Evolutionary conservation across 1,284 basidiomycete species (phyloP).

Genomic region (Naganishia sp.): DNA sequence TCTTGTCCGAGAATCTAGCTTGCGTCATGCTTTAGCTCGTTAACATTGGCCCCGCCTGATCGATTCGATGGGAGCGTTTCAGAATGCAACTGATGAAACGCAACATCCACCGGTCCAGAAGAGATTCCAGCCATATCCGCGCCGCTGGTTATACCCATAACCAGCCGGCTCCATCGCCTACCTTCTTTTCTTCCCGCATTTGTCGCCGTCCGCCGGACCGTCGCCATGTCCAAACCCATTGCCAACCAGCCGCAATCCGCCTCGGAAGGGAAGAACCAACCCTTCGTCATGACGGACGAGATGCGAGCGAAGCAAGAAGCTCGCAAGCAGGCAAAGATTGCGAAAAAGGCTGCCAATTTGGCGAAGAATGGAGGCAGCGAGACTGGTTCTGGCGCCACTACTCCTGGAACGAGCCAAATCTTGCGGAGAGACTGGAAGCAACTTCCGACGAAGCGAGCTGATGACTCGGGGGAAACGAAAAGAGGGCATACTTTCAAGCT

Average conservation of each 20-base stretch:
- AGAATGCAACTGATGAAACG: neutral
- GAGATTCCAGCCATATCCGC: neutral
- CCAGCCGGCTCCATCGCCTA: neutral
- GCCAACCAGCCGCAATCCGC: neutral
- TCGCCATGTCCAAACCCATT: neutral
- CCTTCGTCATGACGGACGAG: constrained; percentile 43
- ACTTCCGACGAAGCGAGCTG: constrained; percentile 64
- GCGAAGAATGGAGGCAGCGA: constrained; percentile 29
- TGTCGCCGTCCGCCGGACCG: neutral
- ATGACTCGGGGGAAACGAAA: constrained; percentile 71
- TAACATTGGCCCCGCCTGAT: neutral
- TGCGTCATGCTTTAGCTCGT: constrained; percentile 6
- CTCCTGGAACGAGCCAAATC: constrained; percentile 34
- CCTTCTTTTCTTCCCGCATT: neutral
- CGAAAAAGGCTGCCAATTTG: constrained; percentile 42
- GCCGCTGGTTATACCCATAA: neutral
- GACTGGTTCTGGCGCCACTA: constrained; percentile 18
- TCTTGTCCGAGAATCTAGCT: constrained; percentile 7
- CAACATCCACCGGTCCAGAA: neutral
- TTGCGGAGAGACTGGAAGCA: constrained; percentile 46
- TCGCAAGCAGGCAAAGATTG: constrained; percentile 48
- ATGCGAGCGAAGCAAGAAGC: constrained; percentile 48
- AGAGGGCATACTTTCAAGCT: constrained; percentile 55
- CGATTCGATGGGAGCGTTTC: neutral
- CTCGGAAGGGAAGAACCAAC: neutral